Evolutionary conservation across 192 early-diverging fungal genomes (phyloP).

Genomic region (Cetraspora pellucida): DNA sequence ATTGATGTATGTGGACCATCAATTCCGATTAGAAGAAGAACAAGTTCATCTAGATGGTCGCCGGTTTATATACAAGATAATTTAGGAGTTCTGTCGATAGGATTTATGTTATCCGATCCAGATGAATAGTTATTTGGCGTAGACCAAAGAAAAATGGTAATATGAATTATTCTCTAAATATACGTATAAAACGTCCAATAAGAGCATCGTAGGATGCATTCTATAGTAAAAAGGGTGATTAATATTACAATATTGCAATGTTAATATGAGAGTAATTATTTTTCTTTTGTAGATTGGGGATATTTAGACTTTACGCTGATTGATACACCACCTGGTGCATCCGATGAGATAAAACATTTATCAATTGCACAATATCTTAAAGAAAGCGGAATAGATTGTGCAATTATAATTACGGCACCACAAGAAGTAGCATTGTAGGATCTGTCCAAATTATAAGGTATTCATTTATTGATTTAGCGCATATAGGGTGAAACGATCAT

Average conservation of each 20-base stretch:
- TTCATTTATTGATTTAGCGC: neutral
- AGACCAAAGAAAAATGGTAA: conserved; percentile 88
- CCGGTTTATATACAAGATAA: conserved; percentile 80
- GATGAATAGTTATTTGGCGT: conserved; percentile 94
- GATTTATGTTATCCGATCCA: conserved; percentile 84
- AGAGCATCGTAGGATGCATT: too few species aligned
- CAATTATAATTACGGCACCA: conserved; percentile 92
- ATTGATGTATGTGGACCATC: conserved; percentile 97
- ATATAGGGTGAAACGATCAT: conserved; percentile 64
- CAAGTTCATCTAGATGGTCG: conserved; percentile 87
- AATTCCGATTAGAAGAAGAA: conserved; percentile 79
- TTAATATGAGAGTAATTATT: too few species aligned
- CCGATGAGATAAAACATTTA: conserved; percentile 97
- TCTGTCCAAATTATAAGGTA: conserved; percentile 85
- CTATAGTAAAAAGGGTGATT: too few species aligned
- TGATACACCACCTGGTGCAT: conserved; percentile 97
- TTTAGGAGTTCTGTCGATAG: conserved; percentile 88
- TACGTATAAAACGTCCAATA: neutral
- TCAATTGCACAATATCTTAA: conserved; percentile 80
- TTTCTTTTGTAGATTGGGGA: conserved; percentile 94
- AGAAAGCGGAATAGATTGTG: conserved; percentile 78
- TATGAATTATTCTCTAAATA: too few species aligned
- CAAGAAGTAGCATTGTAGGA: conserved; percentile 86
- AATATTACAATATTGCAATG: too few species aligned
- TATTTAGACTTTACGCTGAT: conserved; percentile 87